These are phyloP conservation scores for Cadophora luteo-olivacea DNA, from an alignment of 2,329 filamentous ascomycete genomes.

Conservation along the genomic window DNA sequence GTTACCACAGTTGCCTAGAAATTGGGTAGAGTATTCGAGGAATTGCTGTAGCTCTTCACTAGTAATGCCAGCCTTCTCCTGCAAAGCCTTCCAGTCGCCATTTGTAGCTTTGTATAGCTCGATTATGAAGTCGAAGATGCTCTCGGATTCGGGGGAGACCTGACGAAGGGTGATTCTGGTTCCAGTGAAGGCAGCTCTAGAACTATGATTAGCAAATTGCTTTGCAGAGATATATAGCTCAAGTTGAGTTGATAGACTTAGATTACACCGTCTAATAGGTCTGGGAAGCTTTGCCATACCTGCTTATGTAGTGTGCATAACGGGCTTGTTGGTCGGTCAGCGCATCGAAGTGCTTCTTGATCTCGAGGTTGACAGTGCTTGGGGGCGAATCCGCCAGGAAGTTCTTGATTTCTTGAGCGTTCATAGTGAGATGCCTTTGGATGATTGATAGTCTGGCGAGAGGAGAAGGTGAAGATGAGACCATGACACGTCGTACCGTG, in stretches of 20 bases:
- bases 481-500: constrained; percentile 30
- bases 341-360: constrained; percentile 90
- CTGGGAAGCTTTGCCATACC: constrained; percentile 55
- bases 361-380: constrained; percentile 83
- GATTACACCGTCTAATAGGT: background rate
- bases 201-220: constrained; percentile 23
- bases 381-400: constrained; percentile 93
- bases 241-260: background rate
- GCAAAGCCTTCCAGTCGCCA: constrained; percentile 75
- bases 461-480: constrained; percentile 27
- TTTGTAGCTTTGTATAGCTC: constrained; percentile 68
- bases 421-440: constrained; percentile 52
- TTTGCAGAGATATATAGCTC: constrained; percentile 3
- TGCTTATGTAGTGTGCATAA: constrained; percentile 90
- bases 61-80: constrained; percentile 67
- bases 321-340: constrained; percentile 79
- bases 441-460: constrained; percentile 35
- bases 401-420: constrained; percentile 68
- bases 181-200: constrained; percentile 77
- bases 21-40: constrained; percentile 79
- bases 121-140: constrained; percentile 82
- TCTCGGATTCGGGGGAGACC: constrained; percentile 80
- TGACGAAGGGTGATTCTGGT: constrained; percentile 81
- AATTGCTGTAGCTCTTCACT: constrained; percentile 71
- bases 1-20: constrained; percentile 79